phyloP scores from a whole-genome alignment of 352 stramenopile genomes.

The Aphanomyces stellatus region DNA sequence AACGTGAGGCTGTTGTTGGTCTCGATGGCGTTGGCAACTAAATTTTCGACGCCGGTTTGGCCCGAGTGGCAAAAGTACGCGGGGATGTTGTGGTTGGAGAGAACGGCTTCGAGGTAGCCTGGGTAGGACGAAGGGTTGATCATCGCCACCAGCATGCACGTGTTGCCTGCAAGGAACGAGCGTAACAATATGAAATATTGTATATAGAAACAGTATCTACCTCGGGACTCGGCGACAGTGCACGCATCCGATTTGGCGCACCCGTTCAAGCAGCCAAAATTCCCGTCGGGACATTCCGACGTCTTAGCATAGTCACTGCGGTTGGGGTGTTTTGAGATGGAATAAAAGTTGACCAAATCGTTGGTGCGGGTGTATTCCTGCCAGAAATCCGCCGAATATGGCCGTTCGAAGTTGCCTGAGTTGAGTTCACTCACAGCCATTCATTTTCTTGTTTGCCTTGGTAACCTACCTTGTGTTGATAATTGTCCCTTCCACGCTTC shows the following conservation, averaged over 20 bases:
- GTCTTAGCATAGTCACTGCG: neutral
- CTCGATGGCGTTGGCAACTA: neutral
- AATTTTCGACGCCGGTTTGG: neutral
- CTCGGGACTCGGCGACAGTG: constrained; percentile 24
- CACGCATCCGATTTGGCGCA: constrained; percentile 41
- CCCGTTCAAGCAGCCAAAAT: constrained; percentile 34
- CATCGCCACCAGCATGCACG: constrained; percentile 12
- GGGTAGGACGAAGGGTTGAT: constrained; percentile 4
- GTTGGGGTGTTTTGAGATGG: neutral
- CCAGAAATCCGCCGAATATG: constrained; percentile 37
- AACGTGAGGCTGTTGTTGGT: constrained; percentile 22
- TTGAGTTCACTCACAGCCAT: neutral
- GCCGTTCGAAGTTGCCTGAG: neutral
- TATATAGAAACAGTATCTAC: neutral
- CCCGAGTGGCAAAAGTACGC: constrained; percentile 16
- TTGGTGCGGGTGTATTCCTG: constrained; percentile 37
- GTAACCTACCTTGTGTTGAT: neutral
- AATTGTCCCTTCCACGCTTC: constrained; percentile 5
- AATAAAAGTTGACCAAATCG: constrained; percentile 27
- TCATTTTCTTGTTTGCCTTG: too few species aligned
- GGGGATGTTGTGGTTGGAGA: constrained; percentile 19
- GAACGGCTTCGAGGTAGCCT: constrained; percentile 7
- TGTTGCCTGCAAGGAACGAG: too few species aligned
- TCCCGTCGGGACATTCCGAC: constrained; percentile 26
- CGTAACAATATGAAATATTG: too few species aligned